phyloP scores from a whole-genome alignment of 2,329 filamentous ascomycete species.

The Seiridium cupressi region DNA sequence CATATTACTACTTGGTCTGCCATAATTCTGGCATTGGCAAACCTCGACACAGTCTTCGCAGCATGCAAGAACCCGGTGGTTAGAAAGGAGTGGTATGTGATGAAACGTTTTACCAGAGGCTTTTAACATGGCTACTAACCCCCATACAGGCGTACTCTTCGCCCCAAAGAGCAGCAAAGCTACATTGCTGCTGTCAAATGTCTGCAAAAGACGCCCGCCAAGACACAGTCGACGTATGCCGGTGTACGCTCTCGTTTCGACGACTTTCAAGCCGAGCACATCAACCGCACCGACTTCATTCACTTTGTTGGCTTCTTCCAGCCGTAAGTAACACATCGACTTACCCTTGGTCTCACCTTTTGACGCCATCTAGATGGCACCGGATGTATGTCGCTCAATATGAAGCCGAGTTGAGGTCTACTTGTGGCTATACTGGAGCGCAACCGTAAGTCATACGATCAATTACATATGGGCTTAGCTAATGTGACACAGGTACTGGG shows the following conservation, averaged over 20 bases:
- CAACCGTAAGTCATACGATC: conserved; percentile 8
- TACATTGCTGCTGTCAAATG: conserved; percentile 41
- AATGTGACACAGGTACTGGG: conserved; percentile 7
- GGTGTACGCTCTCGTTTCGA: conserved; percentile 40
- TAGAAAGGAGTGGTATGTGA: conserved; percentile 1
- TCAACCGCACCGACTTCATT: conserved; percentile 32
- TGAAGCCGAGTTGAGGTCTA: conserved; percentile 11
- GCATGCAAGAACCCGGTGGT: conserved; percentile 5
- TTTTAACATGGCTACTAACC: too few species aligned
- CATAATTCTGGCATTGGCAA: conserved; percentile 1
- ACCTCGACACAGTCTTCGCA: neutral
- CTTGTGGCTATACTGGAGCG: conserved; percentile 11
- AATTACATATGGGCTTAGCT: neutral
- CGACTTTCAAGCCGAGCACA: conserved; percentile 42
- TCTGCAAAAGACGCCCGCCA: conserved; percentile 28
- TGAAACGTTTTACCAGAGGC: neutral
- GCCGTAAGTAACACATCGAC: neutral
- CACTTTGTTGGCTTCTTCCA: conserved; percentile 24
- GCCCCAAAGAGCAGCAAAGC: conserved; percentile 22
- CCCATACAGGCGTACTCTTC: conserved; percentile 7
- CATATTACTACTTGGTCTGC: neutral
- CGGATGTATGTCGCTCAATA: conserved; percentile 14
- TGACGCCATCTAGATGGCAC: conserved; percentile 11
- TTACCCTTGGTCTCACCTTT: neutral
- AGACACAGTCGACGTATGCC: conserved; percentile 23